Base-by-base conservation (phyloP, 225 moss, liverwort and hornwort genomes). In the Sphagnum contortum region DNA sequence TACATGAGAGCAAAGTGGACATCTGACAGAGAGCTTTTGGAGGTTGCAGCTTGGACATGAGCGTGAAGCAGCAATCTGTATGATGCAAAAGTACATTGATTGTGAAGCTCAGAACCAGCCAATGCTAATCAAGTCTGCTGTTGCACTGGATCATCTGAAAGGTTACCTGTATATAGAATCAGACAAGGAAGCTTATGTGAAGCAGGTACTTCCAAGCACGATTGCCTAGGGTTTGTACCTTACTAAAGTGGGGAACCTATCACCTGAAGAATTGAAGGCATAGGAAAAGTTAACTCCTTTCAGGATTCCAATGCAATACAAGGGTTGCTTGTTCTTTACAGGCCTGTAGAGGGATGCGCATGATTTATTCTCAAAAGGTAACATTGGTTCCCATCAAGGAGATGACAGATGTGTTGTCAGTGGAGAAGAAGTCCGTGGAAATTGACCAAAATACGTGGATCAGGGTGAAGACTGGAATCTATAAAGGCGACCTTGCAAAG, bases 401-500 rank as follows among this genome's bases (percentile, higher is more conserved):
- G 72, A 95, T 90, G 92, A 89, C 94, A 4, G 89, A 95, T 74
- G 94, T 95, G 45, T 70, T 95, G 57, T 87, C 87, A 8, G 94
- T 95, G 5, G 89, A 95, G 73, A 95, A 95, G 74, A 95, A 95
- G 64, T 82, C 86, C 3, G 91, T 95, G 12, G 94, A 95, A 70
- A 90, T 92, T 80, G 89, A 91, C 63, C 88, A 87, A 79, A 88
- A 95, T 64, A 89, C 89, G 45, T 92, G 94, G 94, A 92, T 95
- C 63, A 79, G 94, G 66, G 91, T 95, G 56, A 92, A 90, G 74
- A 89, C 76, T 67, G 94, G 91, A 61, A 79, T 79, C 53, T 92
- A 92, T 75, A 95, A 95, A 68, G 92, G 92, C 48, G 94, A 95
- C 57, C 89, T 95, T 74, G 92, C 94, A 55, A 95, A 95, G 91